A percentile compares a stretch with the other conserved stretches of the same genome.
phyloP scores from a whole-genome alignment of 1,139 yeast species.

The Yamadazyma epiphylla region DNA sequence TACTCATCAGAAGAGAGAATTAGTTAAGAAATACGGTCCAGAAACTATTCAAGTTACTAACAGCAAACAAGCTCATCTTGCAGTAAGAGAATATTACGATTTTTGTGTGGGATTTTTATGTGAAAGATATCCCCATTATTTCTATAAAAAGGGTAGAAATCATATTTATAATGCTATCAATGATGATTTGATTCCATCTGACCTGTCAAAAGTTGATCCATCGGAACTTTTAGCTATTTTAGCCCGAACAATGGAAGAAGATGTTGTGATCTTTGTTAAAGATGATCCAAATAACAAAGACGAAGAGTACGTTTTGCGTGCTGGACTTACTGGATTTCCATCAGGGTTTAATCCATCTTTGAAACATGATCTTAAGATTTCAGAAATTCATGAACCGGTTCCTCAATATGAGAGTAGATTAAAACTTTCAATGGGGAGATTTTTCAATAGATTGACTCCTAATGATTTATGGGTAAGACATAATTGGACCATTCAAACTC shows the following conservation, averaged over 20 bases:
- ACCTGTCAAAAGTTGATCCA: conserved; percentile 14
- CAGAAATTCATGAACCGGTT: conserved; percentile 38
- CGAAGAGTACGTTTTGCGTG: conserved; percentile 34
- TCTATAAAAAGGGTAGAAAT: conserved; percentile 13
- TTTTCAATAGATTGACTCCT: conserved; percentile 33
- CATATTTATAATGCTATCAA: conserved; percentile 26
- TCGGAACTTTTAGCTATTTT: conserved; percentile 18
- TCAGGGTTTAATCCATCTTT: conserved; percentile 41
- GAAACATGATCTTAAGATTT: conserved; percentile 31
- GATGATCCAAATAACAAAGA: conserved; percentile 29
- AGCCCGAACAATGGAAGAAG: conserved; percentile 37
- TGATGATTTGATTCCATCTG: conserved; percentile 22
- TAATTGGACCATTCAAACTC: conserved; percentile 44
- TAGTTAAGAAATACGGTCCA: conserved; percentile 16
- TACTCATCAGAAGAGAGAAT: conserved; percentile 18
- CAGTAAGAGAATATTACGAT: conserved; percentile 33
- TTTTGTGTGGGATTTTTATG: conserved; percentile 22
- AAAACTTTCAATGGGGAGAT: conserved; percentile 33
- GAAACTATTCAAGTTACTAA: conserved; percentile 21
- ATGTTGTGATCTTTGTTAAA: conserved; percentile 32
- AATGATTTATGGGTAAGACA: conserved; percentile 37
- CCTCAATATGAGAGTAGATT: conserved; percentile 36
- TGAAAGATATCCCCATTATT: conserved; percentile 33
- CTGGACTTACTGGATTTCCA: conserved; percentile 37
- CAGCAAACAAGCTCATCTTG: conserved; percentile 17